Evolutionary conservation across 2,329 filamentous ascomycete species (phyloP), one percentile per base, ranked within the genome.

Genomic region (Canariomyces notabilis): DNA sequence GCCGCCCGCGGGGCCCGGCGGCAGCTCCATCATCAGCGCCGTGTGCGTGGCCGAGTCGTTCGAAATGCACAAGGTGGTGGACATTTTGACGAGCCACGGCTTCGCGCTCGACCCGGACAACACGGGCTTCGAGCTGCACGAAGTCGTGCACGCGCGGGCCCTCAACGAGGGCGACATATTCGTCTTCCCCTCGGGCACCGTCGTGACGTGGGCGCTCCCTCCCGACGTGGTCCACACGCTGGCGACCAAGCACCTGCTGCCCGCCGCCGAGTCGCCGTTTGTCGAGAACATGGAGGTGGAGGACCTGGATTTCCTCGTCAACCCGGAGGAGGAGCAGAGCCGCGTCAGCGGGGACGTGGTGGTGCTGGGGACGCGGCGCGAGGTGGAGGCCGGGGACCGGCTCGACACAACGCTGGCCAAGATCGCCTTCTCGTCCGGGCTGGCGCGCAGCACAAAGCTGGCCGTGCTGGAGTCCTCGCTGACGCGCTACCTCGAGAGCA

Each of bases 351-450:
- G 89, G 29, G 91, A 96, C 64, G 82, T 90, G 7, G 93, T 98
- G 36, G 80, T 94, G 4, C 72, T 98, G 5, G 93, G 93, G 29
- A 95, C 89, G 2, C 85, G 84, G 52, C 65, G 69, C 31, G 74
- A 77, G 34, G 61, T 65, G 8, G 59, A 64, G n/a, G 65, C 68
- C 16, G 69, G 69, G 36, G 70, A 72, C 56, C 67, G 63, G 8
- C 63, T 77, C 9, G 76, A 78, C 58, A 79, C 73, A 1, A 87
- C 91, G 2, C 76, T 96, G 12, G 89, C 90, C 57, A 96, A 97
- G 64, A 91, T 97, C 52, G 93, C 93, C 35, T 97, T 97, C 66
- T 96, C 91, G 0, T 96, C 89, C 1, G 91, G 91, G 2, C 77
- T 98, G 8, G 91, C 93, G 5, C 79, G 93, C 44, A 93, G 86